Evolutionary conservation across 208 protist genomes (phyloP).

Genomic region (Leishmania amazonensis): DNA sequence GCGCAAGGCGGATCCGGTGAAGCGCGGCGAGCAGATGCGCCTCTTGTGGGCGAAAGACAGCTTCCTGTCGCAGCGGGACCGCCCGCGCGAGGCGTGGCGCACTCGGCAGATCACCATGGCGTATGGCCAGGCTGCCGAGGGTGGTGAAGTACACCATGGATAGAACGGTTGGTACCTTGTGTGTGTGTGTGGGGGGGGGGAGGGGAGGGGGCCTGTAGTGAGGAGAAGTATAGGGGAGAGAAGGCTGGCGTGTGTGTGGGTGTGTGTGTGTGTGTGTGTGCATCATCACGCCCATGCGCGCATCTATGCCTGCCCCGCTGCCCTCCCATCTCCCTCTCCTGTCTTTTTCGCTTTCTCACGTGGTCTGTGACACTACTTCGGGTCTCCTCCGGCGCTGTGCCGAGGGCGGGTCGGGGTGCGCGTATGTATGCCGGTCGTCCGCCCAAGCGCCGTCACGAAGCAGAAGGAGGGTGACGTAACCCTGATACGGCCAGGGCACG

Average conservation of each 20-base stretch:
- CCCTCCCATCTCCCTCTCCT: not conserved
- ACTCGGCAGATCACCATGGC: slow-evolving; percentile 33
- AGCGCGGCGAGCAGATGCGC: slow-evolving; percentile 77
- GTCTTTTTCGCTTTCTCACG: not conserved
- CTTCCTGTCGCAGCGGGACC: slow-evolving; percentile 58
- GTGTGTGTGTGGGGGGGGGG: not conserved
- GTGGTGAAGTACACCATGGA: not conserved
- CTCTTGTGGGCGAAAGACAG: slow-evolving; percentile 65
- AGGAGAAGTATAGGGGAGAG: not conserved
- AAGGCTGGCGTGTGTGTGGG: not conserved
- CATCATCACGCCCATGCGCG: not conserved
- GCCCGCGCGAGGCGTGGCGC: slow-evolving; percentile 26
- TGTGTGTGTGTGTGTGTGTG: not conserved
- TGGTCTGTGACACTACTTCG: not conserved
- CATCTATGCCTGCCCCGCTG: not conserved
- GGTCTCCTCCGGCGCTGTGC: not conserved
- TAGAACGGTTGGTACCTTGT: not conserved
- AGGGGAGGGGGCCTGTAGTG: not conserved
- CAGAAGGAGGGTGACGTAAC: no score
- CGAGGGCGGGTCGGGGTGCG: not conserved
- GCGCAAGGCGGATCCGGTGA: slow-evolving; percentile 61
- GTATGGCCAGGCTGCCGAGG: slow-evolving; percentile 3
- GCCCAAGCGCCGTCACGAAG: not conserved
- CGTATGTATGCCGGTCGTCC: not conserved
- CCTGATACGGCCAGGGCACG: no score